Base-by-base conservation (phyloP, 2,329 filamentous ascomycete species). In the Kalmusia sp. region DNA sequence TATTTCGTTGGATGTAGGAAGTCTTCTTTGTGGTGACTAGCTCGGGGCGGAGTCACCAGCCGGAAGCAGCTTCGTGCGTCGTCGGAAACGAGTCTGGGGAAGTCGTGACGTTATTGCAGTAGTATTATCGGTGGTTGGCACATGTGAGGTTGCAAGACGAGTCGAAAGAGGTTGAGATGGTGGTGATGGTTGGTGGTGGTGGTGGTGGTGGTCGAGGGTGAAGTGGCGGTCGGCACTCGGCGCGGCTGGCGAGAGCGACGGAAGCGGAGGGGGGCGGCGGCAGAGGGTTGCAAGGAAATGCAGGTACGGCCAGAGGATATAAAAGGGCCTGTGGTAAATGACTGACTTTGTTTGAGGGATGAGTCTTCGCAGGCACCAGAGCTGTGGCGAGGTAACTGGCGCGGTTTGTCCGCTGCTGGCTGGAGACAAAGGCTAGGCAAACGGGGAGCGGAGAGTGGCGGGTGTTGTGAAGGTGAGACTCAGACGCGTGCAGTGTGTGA, bases 71-170 rank as follows among this genome's bases (percentile, higher is more conserved):
- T 68, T 68, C 57, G 51, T 54, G 48, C 35, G 57, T 68, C 51
- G 62, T 51, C 41, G 52, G 39, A 38, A 55, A 54, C 43, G 47
- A 53, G 34, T 48, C 51, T 27, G 50, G 59, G 52, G 54, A 33
- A n/a, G 49, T 48, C 58, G 55, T 47, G 51, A 57, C 55, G 55
- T 44, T 54, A 57, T 61, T 61, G 56, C 56, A 49, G 58, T 44
- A 25, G 54, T 59, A 67, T 65, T 71, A 70, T 61, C 63, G 63
- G 58, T 63, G 62, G 64, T 58, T 52, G 57, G 53, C 48, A 51
- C 51, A 54, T 54, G 34, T 17, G 44, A 49, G 24, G 45, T 57
- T 52, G 61, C 52, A 63, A 65, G 52, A 25, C 51, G 41, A 34
- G 45, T 43, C 34, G 25, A 27, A 41, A 25, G 19, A 14, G 39